Conservation (phyloP, 2,329 filamentous ascomycete genomes). For the Ascochyta fabae region DNA sequence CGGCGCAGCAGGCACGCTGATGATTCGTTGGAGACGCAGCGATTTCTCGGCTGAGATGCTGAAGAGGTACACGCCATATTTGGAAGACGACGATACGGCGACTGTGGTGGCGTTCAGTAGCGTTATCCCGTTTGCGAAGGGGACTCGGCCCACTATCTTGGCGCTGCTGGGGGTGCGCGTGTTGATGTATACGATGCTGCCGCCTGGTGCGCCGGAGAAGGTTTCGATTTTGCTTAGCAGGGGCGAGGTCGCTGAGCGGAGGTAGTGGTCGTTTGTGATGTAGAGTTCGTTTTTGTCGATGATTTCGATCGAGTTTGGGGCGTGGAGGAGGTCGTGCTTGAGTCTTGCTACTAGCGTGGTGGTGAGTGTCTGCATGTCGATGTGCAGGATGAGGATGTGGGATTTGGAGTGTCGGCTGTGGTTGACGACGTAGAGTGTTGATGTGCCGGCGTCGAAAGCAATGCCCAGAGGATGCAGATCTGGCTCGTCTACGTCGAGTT, state of each 20-base stretch:
- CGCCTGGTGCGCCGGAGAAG: conserved; percentile 46
- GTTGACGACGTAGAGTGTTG: conserved; percentile 51
- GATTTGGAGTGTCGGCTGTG: conserved; percentile 44
- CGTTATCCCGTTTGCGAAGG: conserved; percentile 53
- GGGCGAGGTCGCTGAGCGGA: conserved; percentile 33
- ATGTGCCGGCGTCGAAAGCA: conserved; percentile 43
- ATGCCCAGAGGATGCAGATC: conserved; percentile 55
- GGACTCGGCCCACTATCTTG: conserved; percentile 39
- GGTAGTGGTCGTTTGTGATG: conserved; percentile 54
- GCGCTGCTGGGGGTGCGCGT: conserved; percentile 17
- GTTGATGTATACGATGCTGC: conserved; percentile 48
- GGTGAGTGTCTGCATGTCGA: conserved; percentile 29
- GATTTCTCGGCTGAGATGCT: conserved; percentile 12
- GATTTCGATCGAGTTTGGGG: conserved; percentile 51
- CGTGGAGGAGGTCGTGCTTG: conserved; percentile 39
- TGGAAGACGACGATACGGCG: conserved; percentile 49
- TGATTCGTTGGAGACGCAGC: conserved; percentile 17
- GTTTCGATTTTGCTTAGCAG: conserved; percentile 49
- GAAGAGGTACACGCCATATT: conserved; percentile 47
- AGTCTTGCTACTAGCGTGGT: conserved; percentile 42
- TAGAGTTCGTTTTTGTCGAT: conserved; percentile 43
- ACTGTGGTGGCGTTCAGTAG: conserved; percentile 46
- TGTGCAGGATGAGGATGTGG: conserved; percentile 40
- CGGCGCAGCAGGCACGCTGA: conserved; percentile 42
- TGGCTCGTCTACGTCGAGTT: conserved; percentile 26